phyloP scores from a whole-genome alignment of 2,329 filamentous ascomycete genomes.

The Acrodontium crateriforme region DNA sequence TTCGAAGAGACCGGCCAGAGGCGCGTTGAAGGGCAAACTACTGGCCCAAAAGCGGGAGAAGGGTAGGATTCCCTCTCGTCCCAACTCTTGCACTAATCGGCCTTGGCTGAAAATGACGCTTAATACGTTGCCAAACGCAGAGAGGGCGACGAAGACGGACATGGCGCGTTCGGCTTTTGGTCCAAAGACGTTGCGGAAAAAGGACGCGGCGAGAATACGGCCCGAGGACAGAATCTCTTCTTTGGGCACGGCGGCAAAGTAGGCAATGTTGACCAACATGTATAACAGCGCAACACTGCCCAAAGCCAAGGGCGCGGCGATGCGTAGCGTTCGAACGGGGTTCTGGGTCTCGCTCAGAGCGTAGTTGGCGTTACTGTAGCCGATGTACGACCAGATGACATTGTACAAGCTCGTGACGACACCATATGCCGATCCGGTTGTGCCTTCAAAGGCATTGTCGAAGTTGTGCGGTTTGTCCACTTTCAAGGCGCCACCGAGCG shows the following conservation, averaged over 20 bases:
- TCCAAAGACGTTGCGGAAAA: constrained; percentile 45
- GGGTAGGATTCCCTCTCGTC: constrained; percentile 50
- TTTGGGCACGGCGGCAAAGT: constrained; percentile 48
- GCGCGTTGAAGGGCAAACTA: constrained; percentile 50
- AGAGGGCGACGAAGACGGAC: constrained; percentile 53
- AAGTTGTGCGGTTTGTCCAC: constrained; percentile 52
- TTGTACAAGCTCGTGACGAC: constrained; percentile 59
- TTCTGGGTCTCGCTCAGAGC: constrained; percentile 51
- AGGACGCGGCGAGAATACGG: constrained; percentile 41
- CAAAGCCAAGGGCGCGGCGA: constrained; percentile 50
- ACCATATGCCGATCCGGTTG: constrained; percentile 51
- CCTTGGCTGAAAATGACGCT: constrained; percentile 57
- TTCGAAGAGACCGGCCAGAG: constrained; percentile 46
- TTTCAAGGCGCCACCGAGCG: constrained; percentile 46
- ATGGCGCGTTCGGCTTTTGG: constrained; percentile 42
- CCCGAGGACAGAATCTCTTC: constrained; percentile 41
- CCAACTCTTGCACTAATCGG: constrained; percentile 51
- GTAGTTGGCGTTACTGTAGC: constrained; percentile 57
- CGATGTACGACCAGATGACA: constrained; percentile 57
- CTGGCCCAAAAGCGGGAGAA: constrained; percentile 49
- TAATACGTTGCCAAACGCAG: constrained; percentile 54
- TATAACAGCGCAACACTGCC: constrained; percentile 46
- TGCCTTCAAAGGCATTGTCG: constrained; percentile 49
- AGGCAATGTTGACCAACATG: constrained; percentile 50
- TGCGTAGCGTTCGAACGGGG: constrained; percentile 49